Base-by-base conservation (phyloP, 2,329 filamentous ascomycete genomes). In the Penicillium sp. region DNA sequence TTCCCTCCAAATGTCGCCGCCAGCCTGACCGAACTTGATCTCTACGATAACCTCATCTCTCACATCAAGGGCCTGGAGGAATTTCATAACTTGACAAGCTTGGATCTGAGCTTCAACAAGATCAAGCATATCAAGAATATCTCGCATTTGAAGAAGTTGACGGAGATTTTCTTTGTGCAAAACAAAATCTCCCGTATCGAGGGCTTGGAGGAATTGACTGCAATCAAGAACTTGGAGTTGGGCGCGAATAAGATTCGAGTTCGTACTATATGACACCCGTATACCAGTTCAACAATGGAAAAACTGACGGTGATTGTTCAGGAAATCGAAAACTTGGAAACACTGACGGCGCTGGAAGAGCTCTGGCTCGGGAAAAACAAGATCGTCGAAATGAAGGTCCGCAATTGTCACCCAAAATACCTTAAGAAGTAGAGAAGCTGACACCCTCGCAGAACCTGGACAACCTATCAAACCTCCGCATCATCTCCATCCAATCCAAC, bases 91-190 rank as follows among this genome's bases (percentile, higher is more conserved):
- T 83, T 99, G 52, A 90, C 84, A 6, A 88, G 80, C 55, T 84
- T 99, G 53, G 94, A 99, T 72, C 81, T 99, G 50, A 95, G 90
- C 74, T 99, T 97, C 84, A 99, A 99, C 81, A 97, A 97, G 80
- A 93, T 99, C 79, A 97, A 96, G 74, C 92, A 97, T 76, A 96
- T 99, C 79, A 96, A 96, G 76, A 86, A 93, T 67, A 79, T 97
- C 62, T 82, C 83, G 56, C 89, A 93, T 67, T 78, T 99, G 57
- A 87, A 79, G 22, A 82, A 91, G 52, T 82, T 97, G 55, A 88
- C 82, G 60, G 91, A 97, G 64, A 73, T 99, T 3, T 99, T 89
- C 73, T 89, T 99, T 66, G 91, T 97, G 48, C 90, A 96, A 70
- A 97, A 99, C 77, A 94, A 94, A 74, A 96, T 99, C 70, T 83